phyloP scores from a whole-genome alignment of 2,329 filamentous ascomycete genomes.

The Talaromyces sp. region DNA sequence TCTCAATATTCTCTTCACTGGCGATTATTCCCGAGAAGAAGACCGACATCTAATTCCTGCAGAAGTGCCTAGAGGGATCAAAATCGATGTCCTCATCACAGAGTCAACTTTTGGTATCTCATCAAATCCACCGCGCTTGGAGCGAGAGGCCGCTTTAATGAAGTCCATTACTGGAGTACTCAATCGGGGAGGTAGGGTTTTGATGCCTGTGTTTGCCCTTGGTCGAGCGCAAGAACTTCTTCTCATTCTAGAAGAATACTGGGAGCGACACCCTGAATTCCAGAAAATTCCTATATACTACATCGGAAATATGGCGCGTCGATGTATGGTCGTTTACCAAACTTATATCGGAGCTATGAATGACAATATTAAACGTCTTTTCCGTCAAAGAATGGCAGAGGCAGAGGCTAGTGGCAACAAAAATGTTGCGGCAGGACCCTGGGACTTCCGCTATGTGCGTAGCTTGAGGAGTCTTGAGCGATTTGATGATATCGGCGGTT shows the following conservation, averaged over 20 bases:
- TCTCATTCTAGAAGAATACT: conserved; percentile 94
- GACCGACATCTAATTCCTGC: conserved; percentile 95
- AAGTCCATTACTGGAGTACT: conserved; percentile 89
- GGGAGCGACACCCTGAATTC: conserved; percentile 81
- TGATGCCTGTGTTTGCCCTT: conserved; percentile 94
- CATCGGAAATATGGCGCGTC: conserved; percentile 87
- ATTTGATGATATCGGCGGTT: conserved; percentile 92
- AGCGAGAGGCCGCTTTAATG: conserved; percentile 91
- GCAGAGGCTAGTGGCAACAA: conserved; percentile 79
- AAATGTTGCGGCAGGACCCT: conserved; percentile 67
- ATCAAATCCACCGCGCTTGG: conserved; percentile 82
- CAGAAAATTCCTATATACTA: conserved; percentile 96
- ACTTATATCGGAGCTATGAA: conserved; percentile 99
- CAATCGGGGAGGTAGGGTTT: conserved; percentile 83
- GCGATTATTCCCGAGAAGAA: conserved; percentile 93
- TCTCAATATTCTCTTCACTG: conserved; percentile 94
- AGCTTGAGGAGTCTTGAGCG: conserved; percentile 89
- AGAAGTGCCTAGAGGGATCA: conserved; percentile 80
- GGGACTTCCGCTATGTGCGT: conserved; percentile 94
- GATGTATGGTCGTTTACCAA: conserved; percentile 98
- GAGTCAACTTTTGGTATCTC: conserved; percentile 97
- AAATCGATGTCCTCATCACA: conserved; percentile 93
- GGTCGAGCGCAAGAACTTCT: conserved; percentile 91
- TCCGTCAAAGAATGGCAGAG: conserved; percentile 86
- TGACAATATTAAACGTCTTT: conserved; percentile 96